Base-by-base conservation (phyloP, 495 filamentous ascomycete genomes). In the Annulohypoxylon stygium region DNA sequence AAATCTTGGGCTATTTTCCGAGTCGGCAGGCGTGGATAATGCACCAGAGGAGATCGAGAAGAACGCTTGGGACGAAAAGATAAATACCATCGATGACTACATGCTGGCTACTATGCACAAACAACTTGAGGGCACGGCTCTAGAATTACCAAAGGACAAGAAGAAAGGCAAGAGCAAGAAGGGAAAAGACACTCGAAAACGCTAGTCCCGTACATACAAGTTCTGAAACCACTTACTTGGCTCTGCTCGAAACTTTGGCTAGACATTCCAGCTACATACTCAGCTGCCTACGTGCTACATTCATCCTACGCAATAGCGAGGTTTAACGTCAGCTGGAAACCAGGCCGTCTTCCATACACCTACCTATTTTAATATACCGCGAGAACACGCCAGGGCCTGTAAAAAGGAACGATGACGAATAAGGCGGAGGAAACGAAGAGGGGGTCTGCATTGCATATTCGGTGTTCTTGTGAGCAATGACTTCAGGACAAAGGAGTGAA, bases 81-180 rank as follows among this genome's bases (percentile, higher is more conserved):
- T 90, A 36, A 86, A 89, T 69, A 87, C 75, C 0, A 86, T 97
- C 30, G 95, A 99, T 75, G 93, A 95, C 47, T 97, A 93, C 77
- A 93, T 98, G 88, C 81, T 98, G 62, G 83, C 84, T 30, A 89
- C 88, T 67, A 92, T 97, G 88, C 86, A 92, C 68, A 90, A 86
- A 84, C 89, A 94, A 78, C 84, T 96, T 55, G 90, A 91, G 75
- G 90, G 92, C 64, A 90, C 94, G 65, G 90, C 92, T 30, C 85
- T 97, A 58, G 90, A 93, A 67, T 86, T 93, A 61, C 93, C 94
- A 4, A 86, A 86, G 73, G 93, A 95, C 75, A 93, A 92, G 81
- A 94, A 89, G 79, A 92, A 89, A 83, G 81, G 82, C 51, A 96
- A 92, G 82, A 79, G n/a, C 45, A 93, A 87, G 76, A 94, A 92